Evolutionary conservation across 2,329 filamentous ascomycete species (phyloP).

Genomic region (Fusarium decemcellulare): DNA sequence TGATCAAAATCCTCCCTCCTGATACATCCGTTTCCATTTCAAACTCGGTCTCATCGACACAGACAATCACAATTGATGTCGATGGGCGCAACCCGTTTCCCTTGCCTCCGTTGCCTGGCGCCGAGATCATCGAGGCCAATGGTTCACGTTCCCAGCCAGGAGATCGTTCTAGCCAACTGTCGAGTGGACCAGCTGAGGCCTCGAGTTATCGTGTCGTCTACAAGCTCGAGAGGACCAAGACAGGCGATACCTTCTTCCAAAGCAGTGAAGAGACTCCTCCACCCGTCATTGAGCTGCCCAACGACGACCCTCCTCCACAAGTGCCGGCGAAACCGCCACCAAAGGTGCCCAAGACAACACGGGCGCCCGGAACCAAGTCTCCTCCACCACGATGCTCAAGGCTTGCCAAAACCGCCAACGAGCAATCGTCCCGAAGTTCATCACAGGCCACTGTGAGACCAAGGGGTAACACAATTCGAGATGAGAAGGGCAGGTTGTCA

Average conservation of each 20-base stretch:
- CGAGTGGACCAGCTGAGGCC: slow-evolving; percentile 44
- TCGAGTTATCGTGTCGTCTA: slow-evolving; percentile 71
- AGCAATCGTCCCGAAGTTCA: slow-evolving; percentile 13
- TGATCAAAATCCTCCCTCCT: slow-evolving; percentile 66
- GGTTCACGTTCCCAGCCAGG: slow-evolving; percentile 42
- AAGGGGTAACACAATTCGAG: slow-evolving; percentile 3
- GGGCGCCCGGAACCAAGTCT: slow-evolving; percentile 15
- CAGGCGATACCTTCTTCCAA: slow-evolving; percentile 58
- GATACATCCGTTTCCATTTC: slow-evolving; percentile 73
- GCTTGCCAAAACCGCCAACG: slow-evolving; percentile 13
- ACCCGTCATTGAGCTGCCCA: slow-evolving; percentile 46
- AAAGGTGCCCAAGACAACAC: slow-evolving; percentile 27
- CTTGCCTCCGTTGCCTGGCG: slow-evolving; percentile 69
- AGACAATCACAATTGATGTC: slow-evolving; percentile 76
- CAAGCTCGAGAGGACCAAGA: slow-evolving; percentile 67
- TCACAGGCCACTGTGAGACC: slow-evolving; percentile 12
- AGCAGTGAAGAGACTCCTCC: slow-evolving; percentile 49
- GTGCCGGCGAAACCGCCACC: slow-evolving; percentile 24
- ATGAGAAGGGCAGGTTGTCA: slow-evolving; percentile 28
- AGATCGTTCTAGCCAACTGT: slow-evolving; percentile 30
- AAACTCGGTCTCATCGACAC: slow-evolving; percentile 71
- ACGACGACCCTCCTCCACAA: slow-evolving; percentile 34
- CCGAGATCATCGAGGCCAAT: slow-evolving; percentile 71
- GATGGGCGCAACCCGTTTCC: slow-evolving; percentile 65
- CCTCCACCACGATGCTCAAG: slow-evolving; percentile 30